Evolutionary conservation across 306 rosid species (phyloP), one percentile per base, ranked within the genome.

Genomic region (Purshia tridentata): DNA sequence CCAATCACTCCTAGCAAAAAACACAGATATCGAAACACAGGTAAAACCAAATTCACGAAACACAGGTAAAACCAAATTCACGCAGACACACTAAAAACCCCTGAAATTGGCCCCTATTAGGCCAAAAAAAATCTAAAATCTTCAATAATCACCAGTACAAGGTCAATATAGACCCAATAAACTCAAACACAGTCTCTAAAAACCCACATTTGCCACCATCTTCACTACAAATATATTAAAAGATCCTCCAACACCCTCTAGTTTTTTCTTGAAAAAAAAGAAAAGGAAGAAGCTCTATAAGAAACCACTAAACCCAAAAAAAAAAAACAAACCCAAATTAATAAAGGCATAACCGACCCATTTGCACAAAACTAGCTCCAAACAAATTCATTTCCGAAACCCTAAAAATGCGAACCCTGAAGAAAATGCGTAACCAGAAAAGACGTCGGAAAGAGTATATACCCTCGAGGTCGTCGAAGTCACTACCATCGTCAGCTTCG

Each of bases 401-500:
- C 56, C 76, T 20, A 46, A 22, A 72, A 79, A 69, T 61, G 16
- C 53, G 62, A 80, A 73, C 10, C 76, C 72, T 52, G 13, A 35
- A n/a, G 8, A 72, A 72, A 54, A 69, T 39, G 29, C 35, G 29
- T 1, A 12, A 58, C 19, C 22, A 57, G 29, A 65, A 40, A 35
- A 44, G 72, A 44, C 50, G n/a, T 4, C 15, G 47, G 35, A 58
- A 19, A 35, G 44, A 9, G 45, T 9, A 12, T 11, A 12, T 80
- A 94, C 99, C 88, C 35, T 29, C 35, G 35, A 29, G 35, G 23
- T 81, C 78, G 9, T 41, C 69, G 35, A 83, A 76, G 78, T 84
- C 95, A 37, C 80, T 75, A 51, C 86, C 86, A 16, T 82, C 93
- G 76, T 80, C 90, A 18, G 76, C 49, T 7, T 79, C 90, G 13